A percentile compares a stretch with the other conserved stretches of the same genome.
Conservation (phyloP, 129 eudicot species). For the Chrysanthemum makinoi region DNA sequence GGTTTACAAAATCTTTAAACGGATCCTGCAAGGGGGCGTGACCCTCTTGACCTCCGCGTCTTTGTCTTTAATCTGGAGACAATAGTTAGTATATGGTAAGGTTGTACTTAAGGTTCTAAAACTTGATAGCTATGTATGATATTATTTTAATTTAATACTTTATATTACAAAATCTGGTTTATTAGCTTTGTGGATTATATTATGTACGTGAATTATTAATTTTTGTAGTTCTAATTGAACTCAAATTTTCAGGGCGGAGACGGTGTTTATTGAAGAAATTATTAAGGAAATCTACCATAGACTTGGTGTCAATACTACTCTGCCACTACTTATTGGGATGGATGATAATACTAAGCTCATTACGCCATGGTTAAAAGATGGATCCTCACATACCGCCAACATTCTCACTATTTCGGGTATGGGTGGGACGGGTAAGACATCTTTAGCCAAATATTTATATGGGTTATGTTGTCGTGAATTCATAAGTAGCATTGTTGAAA, state of each 20-base stretch:
- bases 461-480: background rate
- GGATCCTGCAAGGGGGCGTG: too few relatives aligned
- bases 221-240: background rate
- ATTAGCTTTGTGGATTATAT: too few relatives aligned
- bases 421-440: slow-evolving; percentile 13
- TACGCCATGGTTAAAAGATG: background rate
- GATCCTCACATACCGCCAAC: background rate
- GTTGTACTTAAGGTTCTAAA: too few relatives aligned
- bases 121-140: too few relatives aligned
- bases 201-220: background rate
- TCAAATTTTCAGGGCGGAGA: background rate
- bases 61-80: too few relatives aligned
- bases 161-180: too few relatives aligned
- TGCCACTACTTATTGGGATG: background rate
- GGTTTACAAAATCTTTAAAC: too few relatives aligned
- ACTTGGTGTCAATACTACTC: background rate
- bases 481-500: background rate
- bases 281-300: background rate
- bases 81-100: too few relatives aligned
- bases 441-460: background rate
- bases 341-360: background rate
- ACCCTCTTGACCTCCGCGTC: too few relatives aligned
- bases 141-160: too few relatives aligned
- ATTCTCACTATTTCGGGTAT: slow-evolving; percentile 8
- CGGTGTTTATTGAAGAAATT: background rate